A percentile compares a stretch with the other conserved stretches of the same genome.
phyloP scores from a whole-genome alignment of 768 basidiomycete species.

The Aureoboletus auriporus region DNA sequence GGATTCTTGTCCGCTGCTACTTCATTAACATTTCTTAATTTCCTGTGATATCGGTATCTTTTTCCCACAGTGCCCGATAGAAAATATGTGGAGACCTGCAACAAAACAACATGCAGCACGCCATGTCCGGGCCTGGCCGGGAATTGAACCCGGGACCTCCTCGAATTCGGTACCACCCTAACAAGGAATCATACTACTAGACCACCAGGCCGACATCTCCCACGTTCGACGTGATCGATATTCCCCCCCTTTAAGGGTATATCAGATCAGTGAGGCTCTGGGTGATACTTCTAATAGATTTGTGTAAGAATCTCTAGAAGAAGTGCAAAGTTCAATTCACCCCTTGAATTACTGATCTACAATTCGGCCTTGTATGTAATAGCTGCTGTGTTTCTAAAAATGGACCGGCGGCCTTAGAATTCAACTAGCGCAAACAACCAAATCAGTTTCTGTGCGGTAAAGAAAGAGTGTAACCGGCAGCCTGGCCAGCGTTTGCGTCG shows the following conservation, averaged over 20 bases:
- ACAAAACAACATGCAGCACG: constrained; percentile 3
- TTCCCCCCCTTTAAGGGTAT: neutral
- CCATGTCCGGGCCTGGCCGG: constrained; percentile 55
- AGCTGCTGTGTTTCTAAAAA: constrained; percentile 6
- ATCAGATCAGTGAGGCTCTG: neutral
- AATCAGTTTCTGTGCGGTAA: constrained; percentile 7
- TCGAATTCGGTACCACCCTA: constrained; percentile 43
- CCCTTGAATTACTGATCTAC: neutral
- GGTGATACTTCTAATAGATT: neutral
- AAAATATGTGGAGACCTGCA: neutral
- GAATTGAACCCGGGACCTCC: constrained; percentile 90
- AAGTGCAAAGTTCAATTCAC: too few species aligned
- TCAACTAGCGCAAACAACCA: constrained; percentile 29
- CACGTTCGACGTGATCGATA: neutral
- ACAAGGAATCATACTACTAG: constrained; percentile 68
- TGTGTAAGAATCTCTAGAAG: too few species aligned
- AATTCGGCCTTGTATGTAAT: neutral
- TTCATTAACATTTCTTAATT: constrained; percentile 21
- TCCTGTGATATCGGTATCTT: constrained; percentile 30
- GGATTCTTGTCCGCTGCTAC: constrained; percentile 9
- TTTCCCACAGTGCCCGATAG: constrained; percentile 1
- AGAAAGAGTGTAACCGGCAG: constrained; percentile 8
- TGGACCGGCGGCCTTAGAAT: constrained; percentile 14
- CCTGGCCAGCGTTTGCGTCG: constrained; percentile 4
- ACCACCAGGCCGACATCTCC: constrained; percentile 44